These are phyloP conservation scores for Hypoxylon crocopeplum DNA, from an alignment of 495 filamentous ascomycete species.

Conservation along the genomic window DNA sequence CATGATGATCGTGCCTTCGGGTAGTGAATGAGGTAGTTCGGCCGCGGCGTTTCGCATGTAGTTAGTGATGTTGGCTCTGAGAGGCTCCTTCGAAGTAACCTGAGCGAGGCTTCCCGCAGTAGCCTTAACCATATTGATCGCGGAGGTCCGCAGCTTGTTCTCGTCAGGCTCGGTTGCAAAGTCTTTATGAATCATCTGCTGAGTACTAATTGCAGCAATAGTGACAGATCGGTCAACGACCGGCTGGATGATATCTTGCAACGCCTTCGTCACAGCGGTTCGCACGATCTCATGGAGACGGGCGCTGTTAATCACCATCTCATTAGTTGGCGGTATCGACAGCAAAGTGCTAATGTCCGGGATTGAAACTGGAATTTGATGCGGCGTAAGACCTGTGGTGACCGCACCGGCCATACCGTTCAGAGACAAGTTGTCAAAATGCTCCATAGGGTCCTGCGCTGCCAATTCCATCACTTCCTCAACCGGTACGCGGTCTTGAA, in stretches of 20 bases:
- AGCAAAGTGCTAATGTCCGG: constrained; percentile 80
- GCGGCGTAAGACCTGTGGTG: constrained; percentile 73
- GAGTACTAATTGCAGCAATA: constrained; percentile 93
- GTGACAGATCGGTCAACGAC: constrained; percentile 97
- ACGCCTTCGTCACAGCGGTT: constrained; percentile 81
- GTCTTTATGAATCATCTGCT: constrained; percentile 93
- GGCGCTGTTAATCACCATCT: constrained; percentile 71
- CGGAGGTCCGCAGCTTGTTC: constrained; percentile 79
- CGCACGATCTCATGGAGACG: constrained; percentile 82
- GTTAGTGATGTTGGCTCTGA: constrained; percentile 94
- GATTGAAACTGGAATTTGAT: constrained; percentile 73
- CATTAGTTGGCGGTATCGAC: constrained; percentile 75
- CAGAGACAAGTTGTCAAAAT: constrained; percentile 79
- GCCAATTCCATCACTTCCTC: constrained; percentile 66
- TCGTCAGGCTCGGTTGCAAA: constrained; percentile 93
- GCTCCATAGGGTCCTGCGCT: constrained; percentile 60
- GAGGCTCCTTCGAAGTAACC: constrained; percentile 97
- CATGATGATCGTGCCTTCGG: constrained; percentile 92
- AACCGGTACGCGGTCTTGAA: constrained; percentile 72
- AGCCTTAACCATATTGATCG: constrained; percentile 89
- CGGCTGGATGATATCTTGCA: constrained; percentile 93
- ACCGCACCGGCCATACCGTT: constrained; percentile 73
- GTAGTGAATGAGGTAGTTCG: constrained; percentile 72
- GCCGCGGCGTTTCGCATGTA: constrained; percentile 83
- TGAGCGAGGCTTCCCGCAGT: constrained; percentile 91